Evolutionary conservation across 805 yeast species (phyloP).

Genomic region (Kazachstania africana): DNA sequence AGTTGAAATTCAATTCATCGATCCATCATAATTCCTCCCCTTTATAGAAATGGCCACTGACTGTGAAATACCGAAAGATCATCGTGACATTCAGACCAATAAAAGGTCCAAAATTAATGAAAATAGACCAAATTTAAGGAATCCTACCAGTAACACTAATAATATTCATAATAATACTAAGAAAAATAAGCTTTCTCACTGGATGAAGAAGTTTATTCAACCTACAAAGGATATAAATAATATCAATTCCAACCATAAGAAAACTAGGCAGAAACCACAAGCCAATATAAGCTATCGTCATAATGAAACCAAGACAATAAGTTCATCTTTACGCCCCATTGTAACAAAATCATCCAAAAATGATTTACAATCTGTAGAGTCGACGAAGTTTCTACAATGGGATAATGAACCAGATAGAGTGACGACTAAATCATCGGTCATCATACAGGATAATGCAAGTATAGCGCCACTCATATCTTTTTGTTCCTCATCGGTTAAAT

Average conservation of each 20-base stretch:
- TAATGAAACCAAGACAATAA: conserved; percentile 5
- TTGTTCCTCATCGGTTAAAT: conserved; percentile 27
- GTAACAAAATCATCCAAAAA: neutral
- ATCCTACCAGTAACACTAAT: neutral
- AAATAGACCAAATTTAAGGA: too few relatives aligned
- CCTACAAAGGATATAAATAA: conserved; percentile 9
- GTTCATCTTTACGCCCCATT: conserved; percentile 10
- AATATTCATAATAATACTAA: conserved; percentile 2
- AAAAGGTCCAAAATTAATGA: too few relatives aligned
- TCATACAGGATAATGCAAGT: conserved; percentile 22
- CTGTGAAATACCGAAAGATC: too few relatives aligned
- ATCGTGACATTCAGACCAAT: too few relatives aligned
- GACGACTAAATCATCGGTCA: neutral
- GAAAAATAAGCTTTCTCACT: conserved; percentile 21
- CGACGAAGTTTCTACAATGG: conserved; percentile 12
- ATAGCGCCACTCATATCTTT: conserved; percentile 25
- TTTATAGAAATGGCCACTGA: too few relatives aligned
- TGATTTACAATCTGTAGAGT: neutral
- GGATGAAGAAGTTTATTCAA: conserved; percentile 26
- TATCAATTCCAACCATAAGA: neutral
- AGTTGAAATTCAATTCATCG: too few relatives aligned
- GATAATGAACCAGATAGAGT: conserved; percentile 10
- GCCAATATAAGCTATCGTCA: conserved; percentile 1
- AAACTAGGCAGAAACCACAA: neutral
- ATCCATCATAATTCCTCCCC: too few relatives aligned